Percentiles rank a stretch among this genome's conserved stretches.
Conservation (phyloP, 139 green algal genomes). For the Chlorella sp. region DNA sequence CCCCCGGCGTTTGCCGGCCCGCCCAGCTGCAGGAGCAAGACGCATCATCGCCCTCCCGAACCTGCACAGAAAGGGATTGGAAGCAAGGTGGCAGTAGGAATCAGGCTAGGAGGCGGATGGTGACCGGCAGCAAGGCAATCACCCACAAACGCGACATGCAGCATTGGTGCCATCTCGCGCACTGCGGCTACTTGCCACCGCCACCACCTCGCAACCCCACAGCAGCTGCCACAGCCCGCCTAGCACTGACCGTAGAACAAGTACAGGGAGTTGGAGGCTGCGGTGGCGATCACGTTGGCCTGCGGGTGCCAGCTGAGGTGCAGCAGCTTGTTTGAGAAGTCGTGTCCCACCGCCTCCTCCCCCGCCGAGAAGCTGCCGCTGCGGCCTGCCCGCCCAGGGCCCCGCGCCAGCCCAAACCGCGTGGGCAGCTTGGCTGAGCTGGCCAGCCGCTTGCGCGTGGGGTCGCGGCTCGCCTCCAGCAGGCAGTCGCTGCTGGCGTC, state of each 20-base stretch:
- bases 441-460: slow-evolving; percentile 70
- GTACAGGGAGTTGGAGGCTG: slow-evolving; percentile 93
- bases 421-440: slow-evolving; percentile 13
- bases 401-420: slow-evolving; percentile 37
- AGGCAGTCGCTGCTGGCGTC: slow-evolving; percentile 53
- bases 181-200: not conserved
- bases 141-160: not conserved
- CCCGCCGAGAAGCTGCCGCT: slow-evolving; percentile 26
- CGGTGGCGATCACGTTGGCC: slow-evolving; percentile 89
- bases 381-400: slow-evolving; percentile 35
- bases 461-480: slow-evolving; percentile 81
- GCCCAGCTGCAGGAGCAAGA: no score
- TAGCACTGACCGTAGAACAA: slow-evolving; percentile 71
- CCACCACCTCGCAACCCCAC: not conserved
- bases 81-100: not conserved
- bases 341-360: slow-evolving; percentile 45
- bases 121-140: not conserved
- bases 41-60: not conserved
- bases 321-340: slow-evolving; percentile 92
- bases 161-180: not conserved
- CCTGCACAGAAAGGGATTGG: not conserved
- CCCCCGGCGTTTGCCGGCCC: no score
- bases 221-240: not conserved
- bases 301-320: slow-evolving; percentile 97
- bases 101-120: not conserved